A percentile compares a stretch with the other conserved stretches of the same genome.
Evolutionary conservation across 1,284 basidiomycete genomes (phyloP).

Genomic region (Blastosporella zonata): DNA sequence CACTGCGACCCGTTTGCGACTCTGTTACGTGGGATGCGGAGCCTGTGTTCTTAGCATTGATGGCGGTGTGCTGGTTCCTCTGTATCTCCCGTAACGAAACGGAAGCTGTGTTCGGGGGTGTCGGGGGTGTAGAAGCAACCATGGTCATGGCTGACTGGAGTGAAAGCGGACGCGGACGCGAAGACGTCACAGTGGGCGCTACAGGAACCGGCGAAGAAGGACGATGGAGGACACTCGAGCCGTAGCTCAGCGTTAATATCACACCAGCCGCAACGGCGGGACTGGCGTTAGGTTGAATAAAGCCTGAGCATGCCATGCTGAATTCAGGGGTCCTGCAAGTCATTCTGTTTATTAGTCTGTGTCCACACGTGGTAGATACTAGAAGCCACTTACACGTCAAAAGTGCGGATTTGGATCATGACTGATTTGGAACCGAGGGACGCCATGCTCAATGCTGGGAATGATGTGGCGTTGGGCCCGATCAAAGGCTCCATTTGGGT

Average conservation of each 20-base stretch:
- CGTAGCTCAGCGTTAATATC: slow-evolving; percentile 4
- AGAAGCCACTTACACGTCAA: slow-evolving; percentile 4
- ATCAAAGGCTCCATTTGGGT: slow-evolving; percentile 12
- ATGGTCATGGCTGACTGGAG: background rate
- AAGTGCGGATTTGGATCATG: slow-evolving; percentile 14
- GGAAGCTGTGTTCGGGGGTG: background rate
- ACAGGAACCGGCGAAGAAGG: background rate
- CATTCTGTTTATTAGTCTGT: too few relatives aligned
- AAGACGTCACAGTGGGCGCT: background rate
- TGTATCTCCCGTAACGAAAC: background rate
- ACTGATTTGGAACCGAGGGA: slow-evolving; percentile 13
- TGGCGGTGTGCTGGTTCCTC: background rate
- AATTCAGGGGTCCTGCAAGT: background rate
- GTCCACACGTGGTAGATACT: background rate
- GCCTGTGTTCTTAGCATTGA: background rate
- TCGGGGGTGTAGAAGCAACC: background rate
- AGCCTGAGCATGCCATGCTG: background rate
- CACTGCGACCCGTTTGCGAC: background rate
- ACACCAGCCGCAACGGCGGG: slow-evolving; percentile 3
- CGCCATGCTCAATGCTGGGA: slow-evolving; percentile 8
- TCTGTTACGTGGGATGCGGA: background rate
- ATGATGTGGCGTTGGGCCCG: background rate
- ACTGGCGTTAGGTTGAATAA: background rate
- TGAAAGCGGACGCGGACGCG: background rate
- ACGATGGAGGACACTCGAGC: background rate